Conservation (phyloP, 805 yeast genomes). For the Lachancea mirantina region DNA sequence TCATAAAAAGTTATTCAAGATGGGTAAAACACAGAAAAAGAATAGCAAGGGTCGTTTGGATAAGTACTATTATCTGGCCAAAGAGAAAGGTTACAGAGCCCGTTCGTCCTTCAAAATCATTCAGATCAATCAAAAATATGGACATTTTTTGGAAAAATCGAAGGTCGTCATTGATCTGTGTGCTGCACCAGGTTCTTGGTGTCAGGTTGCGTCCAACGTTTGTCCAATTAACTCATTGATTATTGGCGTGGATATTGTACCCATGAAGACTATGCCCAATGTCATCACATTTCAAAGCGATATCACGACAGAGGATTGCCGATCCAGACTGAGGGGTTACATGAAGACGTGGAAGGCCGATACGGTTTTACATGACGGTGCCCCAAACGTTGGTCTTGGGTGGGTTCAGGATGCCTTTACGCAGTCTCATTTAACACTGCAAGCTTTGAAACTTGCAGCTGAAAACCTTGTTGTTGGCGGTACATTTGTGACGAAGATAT, state of each 20-base stretch:
- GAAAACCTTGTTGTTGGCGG: conserved; percentile 91
- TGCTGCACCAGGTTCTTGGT: conserved; percentile 99
- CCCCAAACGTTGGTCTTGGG: conserved; percentile 99
- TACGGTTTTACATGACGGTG: conserved; percentile 98
- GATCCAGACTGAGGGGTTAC: conserved; percentile 88
- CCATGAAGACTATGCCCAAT: conserved; percentile 93
- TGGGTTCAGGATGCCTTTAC: conserved; percentile 99
- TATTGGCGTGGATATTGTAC: conserved; percentile 98
- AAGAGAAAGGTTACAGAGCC: conserved; percentile 97
- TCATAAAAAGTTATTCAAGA: no score
- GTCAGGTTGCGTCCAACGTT: conserved; percentile 92
- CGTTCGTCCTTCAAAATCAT: conserved; percentile 95
- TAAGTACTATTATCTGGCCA: conserved; percentile 91
- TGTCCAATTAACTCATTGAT: conserved; percentile 91
- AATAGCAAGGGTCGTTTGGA: conserved; percentile 98
- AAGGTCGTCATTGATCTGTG: conserved; percentile 95
- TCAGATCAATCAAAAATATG: conserved; percentile 93
- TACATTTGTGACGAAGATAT: conserved; percentile 90
- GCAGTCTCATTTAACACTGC: conserved; percentile 91
- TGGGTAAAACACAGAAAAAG: conserved; percentile 93
- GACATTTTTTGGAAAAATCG: conserved; percentile 88
- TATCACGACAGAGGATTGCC: conserved; percentile 96
- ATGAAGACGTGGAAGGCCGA: conserved; percentile 99
- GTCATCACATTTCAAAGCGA: conserved; percentile 92
- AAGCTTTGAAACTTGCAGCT: conserved; percentile 87